A percentile compares a stretch with the other conserved stretches of the same genome.
Evolutionary conservation across 148 eudicot species (phyloP).

Genomic region (Cornus controversa): DNA sequence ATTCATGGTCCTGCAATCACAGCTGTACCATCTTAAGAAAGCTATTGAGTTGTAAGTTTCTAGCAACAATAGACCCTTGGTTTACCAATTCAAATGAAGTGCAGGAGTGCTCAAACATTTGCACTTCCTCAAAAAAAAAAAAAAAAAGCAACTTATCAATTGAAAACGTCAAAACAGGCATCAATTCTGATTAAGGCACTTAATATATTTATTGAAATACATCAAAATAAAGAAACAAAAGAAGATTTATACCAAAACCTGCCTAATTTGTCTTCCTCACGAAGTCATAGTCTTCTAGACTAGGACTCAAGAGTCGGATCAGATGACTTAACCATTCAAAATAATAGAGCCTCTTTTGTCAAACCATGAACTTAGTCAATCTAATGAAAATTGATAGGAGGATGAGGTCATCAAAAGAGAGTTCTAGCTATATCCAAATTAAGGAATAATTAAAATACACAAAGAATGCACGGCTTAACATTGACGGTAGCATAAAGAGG

Average conservation of each 20-base stretch:
- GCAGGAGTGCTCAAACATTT: too few species aligned
- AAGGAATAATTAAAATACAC: background rate
- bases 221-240: background rate
- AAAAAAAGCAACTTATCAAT: background rate
- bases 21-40: background rate
- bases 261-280: conserved; percentile 1
- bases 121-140: too few species aligned
- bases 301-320: background rate
- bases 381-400: background rate
- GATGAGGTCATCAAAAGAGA: conserved; percentile 7
- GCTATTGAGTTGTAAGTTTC: background rate
- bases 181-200: background rate
- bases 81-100: background rate
- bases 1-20: background rate
- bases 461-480: background rate
- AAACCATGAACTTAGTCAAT: background rate
- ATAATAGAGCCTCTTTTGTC: conserved; percentile 1
- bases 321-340: background rate
- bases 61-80: background rate
- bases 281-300: conserved; percentile 14
- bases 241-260: background rate
- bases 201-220: too few species aligned
- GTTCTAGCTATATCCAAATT: background rate
- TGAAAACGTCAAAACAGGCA: background rate
- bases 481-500: background rate